Evolutionary conservation across 352 stramenopile genomes (phyloP).

Genomic region (Pythium phragmitis): DNA sequence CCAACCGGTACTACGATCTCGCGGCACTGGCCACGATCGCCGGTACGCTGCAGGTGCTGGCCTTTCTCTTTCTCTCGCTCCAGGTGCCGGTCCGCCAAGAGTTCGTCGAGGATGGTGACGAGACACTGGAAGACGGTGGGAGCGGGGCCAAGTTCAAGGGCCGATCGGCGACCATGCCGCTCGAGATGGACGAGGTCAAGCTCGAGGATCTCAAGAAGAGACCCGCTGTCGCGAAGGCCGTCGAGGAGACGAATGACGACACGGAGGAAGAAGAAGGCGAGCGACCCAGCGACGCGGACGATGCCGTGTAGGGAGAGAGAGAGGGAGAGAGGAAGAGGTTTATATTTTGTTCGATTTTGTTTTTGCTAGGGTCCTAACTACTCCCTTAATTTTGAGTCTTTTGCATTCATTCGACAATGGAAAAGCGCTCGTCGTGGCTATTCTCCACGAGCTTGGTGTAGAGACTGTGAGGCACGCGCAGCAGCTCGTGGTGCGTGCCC

Average conservation of each 20-base stretch:
- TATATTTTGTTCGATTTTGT: background rate
- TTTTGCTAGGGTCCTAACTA: background rate
- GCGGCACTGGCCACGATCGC: constrained; percentile 53
- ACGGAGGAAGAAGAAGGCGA: background rate
- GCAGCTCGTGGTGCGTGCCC: constrained; percentile 90
- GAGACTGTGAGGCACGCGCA: constrained; percentile 32
- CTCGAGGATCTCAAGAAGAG: constrained; percentile 18
- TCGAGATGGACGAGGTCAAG: constrained; percentile 27
- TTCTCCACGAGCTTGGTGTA: constrained; percentile 29
- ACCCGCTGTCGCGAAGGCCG: background rate
- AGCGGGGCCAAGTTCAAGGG: background rate
- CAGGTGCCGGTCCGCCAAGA: constrained; percentile 59
- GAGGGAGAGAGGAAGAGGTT: background rate
- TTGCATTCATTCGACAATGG: constrained; percentile 5
- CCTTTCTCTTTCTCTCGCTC: constrained; percentile 64
- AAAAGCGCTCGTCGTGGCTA: constrained; percentile 18
- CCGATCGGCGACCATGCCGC: constrained; percentile 14
- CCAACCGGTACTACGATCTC: constrained; percentile 72
- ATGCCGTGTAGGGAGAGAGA: constrained; percentile 16
- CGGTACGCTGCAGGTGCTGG: constrained; percentile 49
- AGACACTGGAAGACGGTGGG: background rate
- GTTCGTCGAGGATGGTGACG: constrained; percentile 17
- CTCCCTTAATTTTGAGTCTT: constrained; percentile 1
- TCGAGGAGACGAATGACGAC: background rate
- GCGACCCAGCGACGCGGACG: background rate